Evolutionary conservation across 148 eudicot genomes (phyloP), one percentile per base, ranked within the genome.

Genomic region (Talinum fruticosum): DNA sequence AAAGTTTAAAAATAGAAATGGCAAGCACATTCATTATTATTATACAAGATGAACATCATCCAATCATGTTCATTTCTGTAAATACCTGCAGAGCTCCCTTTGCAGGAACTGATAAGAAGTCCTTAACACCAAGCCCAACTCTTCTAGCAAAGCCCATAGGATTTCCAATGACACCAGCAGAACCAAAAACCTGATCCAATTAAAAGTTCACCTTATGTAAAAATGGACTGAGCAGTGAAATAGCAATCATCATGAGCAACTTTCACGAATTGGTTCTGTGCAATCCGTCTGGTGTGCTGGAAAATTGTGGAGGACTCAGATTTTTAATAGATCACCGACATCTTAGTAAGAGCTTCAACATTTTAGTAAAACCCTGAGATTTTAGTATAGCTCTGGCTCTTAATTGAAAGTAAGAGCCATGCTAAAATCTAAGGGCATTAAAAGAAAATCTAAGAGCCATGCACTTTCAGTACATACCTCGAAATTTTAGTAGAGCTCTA

Each of bases 131-230:
- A 45, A 86, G 92, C 45, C 97, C 92, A 73, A 96, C 87, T 74
- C 91, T 96, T 82, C 99, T 88, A 65, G 97, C 99, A 82, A 96
- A 93, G 47, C 99, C 99, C 88, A 96, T 88, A 49, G 99, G 99
- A 81, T 96, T 96, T 70, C 99, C 99, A 70, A 96, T 91, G 51
- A 96, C 97, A 65, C 97, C 99, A 61, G 99, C 99, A 72, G 99
- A 96, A 74, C 99, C 99, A 88, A 96, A 93, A 62, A 96, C 93
- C 99, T 96, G 72, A 78, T 19, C 41, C 75, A 69, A 59, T 35
- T 23, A 74, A 41, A 34, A 69, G 53, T 71, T 26, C 4, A 41
- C 49, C 53, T 14, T 44, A 21, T n/a, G 26, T 47, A 36, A 62
- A 45, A 18, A 33, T 49, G 28, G 15, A 29, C 6, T 59, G 68